phyloP scores from a whole-genome alignment of 768 basidiomycete genomes.

The Pisolithus albus region DNA sequence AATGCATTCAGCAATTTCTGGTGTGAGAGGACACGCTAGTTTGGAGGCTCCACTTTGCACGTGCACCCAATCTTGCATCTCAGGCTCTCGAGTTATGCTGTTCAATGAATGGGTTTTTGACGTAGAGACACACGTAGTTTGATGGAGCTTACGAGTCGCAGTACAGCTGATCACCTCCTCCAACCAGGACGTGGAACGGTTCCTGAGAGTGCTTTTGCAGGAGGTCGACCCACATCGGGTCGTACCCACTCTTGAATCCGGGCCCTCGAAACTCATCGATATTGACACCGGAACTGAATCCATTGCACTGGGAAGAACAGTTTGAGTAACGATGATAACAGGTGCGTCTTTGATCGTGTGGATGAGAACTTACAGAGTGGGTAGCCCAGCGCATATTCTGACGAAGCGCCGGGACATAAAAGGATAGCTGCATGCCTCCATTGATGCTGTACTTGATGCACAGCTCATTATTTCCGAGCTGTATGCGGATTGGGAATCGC shows the following conservation, averaged over 20 bases:
- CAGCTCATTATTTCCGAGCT: constrained; percentile 66
- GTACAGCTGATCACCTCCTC: constrained; percentile 92
- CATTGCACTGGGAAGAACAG: constrained; percentile 58
- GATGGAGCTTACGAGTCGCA: constrained; percentile 56
- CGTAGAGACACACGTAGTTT: background rate
- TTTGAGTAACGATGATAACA: background rate
- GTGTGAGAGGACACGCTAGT: constrained; percentile 50
- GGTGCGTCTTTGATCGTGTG: background rate
- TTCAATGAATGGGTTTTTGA: background rate
- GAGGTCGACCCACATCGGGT: constrained; percentile 93
- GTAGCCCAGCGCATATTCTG: constrained; percentile 92
- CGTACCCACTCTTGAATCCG: constrained; percentile 75
- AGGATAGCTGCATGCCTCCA: constrained; percentile 65
- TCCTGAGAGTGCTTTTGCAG: constrained; percentile 68
- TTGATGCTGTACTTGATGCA: constrained; percentile 78
- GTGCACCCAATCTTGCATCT: constrained; percentile 80
- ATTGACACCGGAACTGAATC: constrained; percentile 85
- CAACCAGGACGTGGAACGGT: constrained; percentile 88
- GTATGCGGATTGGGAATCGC: constrained; percentile 84
- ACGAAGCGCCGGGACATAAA: constrained; percentile 71
- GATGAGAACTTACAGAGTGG: constrained; percentile 57
- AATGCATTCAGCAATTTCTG: constrained; percentile 67
- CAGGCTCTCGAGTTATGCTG: constrained; percentile 80
- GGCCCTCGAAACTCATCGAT: constrained; percentile 80
- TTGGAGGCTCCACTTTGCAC: constrained; percentile 53